Percentiles rank a stretch among this genome's conserved stretches.
These are phyloP conservation scores for Ustilaginoidea virens DNA, from an alignment of 2,329 filamentous ascomycete species.

Conservation along the genomic window DNA sequence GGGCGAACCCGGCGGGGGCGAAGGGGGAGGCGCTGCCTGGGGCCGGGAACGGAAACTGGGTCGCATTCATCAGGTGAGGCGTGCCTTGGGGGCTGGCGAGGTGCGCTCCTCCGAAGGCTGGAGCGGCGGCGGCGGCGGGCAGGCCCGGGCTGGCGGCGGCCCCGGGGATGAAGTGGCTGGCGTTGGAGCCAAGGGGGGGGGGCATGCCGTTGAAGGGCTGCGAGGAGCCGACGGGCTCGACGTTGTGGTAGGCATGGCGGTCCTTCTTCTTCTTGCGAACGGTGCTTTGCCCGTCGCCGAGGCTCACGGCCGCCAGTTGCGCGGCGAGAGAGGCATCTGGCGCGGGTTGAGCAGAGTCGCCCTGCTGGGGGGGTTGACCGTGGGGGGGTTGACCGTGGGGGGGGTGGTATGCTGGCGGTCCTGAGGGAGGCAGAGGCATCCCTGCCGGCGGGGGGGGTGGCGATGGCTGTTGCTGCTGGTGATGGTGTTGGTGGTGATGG, in stretches of 20 bases:
- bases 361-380: constrained; percentile 10
- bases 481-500: background rate
- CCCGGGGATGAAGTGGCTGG: constrained; percentile 22
- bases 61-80: constrained; percentile 22
- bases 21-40: constrained; percentile 33
- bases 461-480: constrained; percentile 2
- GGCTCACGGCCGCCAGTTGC: constrained; percentile 65
- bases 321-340: constrained; percentile 41
- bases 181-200: constrained; percentile 35
- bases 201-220: constrained; percentile 57
- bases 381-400: no score
- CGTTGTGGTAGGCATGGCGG: constrained; percentile 77
- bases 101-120: constrained; percentile 24
- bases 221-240: constrained; percentile 56
- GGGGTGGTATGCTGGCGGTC: no score
- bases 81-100: constrained; percentile 29
- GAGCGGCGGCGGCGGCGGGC: no score
- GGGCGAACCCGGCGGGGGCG: constrained; percentile 11
- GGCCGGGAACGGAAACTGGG: constrained; percentile 53
- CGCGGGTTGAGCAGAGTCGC: constrained; percentile 15
- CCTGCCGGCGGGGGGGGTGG: no score
- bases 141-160: constrained; percentile 9
- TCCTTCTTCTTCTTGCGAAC: constrained; percentile 79
- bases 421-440: no score
- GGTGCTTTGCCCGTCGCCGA: constrained; percentile 37